Percentiles rank a stretch among this genome's conserved stretches.
Conservation (phyloP, 2,329 filamentous ascomycete species). For the Alternaria postmessia region DNA sequence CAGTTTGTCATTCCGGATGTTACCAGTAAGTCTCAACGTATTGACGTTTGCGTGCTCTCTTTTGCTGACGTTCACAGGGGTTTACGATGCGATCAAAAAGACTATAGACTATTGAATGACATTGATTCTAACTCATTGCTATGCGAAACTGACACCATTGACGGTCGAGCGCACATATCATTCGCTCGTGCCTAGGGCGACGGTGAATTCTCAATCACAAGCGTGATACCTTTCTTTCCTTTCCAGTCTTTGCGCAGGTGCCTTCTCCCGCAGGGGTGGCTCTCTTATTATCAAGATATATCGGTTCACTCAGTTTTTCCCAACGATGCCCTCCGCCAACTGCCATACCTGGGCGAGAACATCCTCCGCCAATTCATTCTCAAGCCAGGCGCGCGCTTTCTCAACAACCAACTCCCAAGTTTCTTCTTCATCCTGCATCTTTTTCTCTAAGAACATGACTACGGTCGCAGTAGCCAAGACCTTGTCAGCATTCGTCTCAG, state of each 20-base stretch:
- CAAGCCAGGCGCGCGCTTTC: slow-evolving; percentile 10
- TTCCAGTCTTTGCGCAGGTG: too few relatives aligned
- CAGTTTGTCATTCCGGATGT: slow-evolving; percentile 79
- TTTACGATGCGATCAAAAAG: slow-evolving; percentile 60
- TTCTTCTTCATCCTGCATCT: slow-evolving; percentile 5
- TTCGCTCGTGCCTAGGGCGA: background rate
- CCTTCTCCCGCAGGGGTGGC: too few relatives aligned
- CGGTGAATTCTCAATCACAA: background rate
- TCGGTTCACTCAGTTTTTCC: background rate
- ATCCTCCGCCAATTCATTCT: background rate
- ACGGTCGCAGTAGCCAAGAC: background rate
- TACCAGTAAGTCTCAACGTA: slow-evolving; percentile 70
- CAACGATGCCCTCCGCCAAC: background rate
- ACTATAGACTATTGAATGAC: slow-evolving; percentile 54
- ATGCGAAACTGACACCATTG: background rate
- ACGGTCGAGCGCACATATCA: background rate
- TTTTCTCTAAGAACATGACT: background rate
- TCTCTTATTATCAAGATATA: too few relatives aligned
- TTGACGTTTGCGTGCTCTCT: slow-evolving; percentile 25
- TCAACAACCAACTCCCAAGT: slow-evolving; percentile 14
- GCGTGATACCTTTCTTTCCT: background rate
- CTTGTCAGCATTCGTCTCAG: background rate
- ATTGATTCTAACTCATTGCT: background rate
- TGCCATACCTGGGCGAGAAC: background rate
- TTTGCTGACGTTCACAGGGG: slow-evolving; percentile 36